These are phyloP conservation scores for Camelina sativa DNA, from an alignment of 345 rosid genomes.

Conservation along the genomic window DNA sequence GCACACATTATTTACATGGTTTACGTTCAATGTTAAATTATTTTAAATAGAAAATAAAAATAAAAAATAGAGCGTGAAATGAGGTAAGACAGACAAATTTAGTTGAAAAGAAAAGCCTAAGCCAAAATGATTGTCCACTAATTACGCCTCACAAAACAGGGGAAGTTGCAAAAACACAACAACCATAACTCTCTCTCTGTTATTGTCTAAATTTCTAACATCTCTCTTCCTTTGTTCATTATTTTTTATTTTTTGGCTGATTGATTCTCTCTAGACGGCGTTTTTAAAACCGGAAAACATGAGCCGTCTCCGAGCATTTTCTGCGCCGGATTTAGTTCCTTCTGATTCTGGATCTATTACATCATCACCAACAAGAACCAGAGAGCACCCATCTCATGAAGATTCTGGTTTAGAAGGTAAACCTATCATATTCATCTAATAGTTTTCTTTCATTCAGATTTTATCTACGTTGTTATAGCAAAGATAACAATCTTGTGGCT, in stretches of 20 bases:
- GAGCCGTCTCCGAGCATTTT: constrained; percentile 50
- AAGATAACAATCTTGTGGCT: constrained; percentile 3
- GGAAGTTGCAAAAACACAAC: constrained; percentile 14
- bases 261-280: constrained; percentile 5
- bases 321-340: constrained; percentile 57
- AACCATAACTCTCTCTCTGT: constrained; percentile 21
- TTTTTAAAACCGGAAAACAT: constrained; percentile 21
- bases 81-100: constrained; percentile 22
- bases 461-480: neutral
- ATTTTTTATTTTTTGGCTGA: constrained; percentile 11
- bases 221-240: constrained; percentile 1
- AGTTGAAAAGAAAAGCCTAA: neutral
- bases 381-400: constrained; percentile 37
- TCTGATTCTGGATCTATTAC: constrained; percentile 30
- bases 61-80: constrained; percentile 40
- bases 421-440: neutral
- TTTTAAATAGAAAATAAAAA: neutral
- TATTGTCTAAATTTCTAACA: constrained; percentile 28
- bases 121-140: constrained; percentile 35
- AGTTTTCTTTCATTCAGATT: neutral
- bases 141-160: constrained; percentile 38
- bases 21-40: neutral
- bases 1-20: neutral
- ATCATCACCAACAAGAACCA: constrained; percentile 31
- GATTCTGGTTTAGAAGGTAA: constrained; percentile 60